phyloP scores from a whole-genome alignment of 192 early-diverging fungal genomes.

The Phlyctochytrium arcticum region DNA sequence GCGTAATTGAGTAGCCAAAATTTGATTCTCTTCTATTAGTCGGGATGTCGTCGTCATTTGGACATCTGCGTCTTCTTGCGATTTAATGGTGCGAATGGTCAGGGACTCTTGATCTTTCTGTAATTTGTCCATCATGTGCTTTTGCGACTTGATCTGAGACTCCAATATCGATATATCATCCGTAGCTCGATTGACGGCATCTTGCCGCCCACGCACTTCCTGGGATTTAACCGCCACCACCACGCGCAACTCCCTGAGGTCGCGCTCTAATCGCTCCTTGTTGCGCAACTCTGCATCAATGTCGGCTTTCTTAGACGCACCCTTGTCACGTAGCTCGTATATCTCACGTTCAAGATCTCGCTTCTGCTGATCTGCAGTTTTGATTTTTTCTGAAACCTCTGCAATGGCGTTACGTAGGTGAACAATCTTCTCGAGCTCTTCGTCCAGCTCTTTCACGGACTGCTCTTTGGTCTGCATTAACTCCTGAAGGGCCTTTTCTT shows the following conservation, averaged over 20 bases:
- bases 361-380: slow-evolving; percentile 43
- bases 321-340: slow-evolving; percentile 51
- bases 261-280: slow-evolving; percentile 57
- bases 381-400: slow-evolving; percentile 50
- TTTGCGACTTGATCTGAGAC: slow-evolving; percentile 49
- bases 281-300: slow-evolving; percentile 54
- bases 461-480: slow-evolving; percentile 53
- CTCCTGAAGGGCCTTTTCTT: slow-evolving; percentile 54
- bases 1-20: slow-evolving; percentile 36
- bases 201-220: slow-evolving; percentile 55
- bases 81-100: slow-evolving; percentile 41
- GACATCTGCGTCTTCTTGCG: slow-evolving; percentile 56
- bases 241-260: slow-evolving; percentile 52
- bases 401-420: slow-evolving; percentile 41
- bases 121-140: slow-evolving; percentile 53
- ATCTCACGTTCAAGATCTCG: slow-evolving; percentile 54
- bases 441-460: slow-evolving; percentile 47
- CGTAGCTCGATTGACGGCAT: slow-evolving; percentile 53
- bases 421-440: slow-evolving; percentile 57
- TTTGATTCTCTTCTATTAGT: slow-evolving; percentile 47
- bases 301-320: slow-evolving; percentile 52
- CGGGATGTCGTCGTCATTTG: slow-evolving; percentile 46
- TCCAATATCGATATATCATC: slow-evolving; percentile 56
- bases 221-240: slow-evolving; percentile 57
- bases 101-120: slow-evolving; percentile 50